Conservation (phyloP, 2,329 filamentous ascomycete species). For the Ophiobolus disseminans region DNA sequence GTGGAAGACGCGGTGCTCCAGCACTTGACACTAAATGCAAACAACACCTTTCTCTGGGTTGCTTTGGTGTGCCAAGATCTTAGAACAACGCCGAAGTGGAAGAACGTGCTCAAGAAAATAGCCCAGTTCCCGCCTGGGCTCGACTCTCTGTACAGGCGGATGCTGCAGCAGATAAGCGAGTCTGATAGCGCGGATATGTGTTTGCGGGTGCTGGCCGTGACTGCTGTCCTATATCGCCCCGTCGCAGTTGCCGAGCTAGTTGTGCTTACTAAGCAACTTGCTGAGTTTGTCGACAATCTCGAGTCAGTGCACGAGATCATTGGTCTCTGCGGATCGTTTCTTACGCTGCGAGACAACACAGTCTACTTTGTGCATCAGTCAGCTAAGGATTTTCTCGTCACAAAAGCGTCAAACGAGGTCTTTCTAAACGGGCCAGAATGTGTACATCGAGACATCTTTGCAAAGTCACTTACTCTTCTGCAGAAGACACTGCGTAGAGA, state of each 20-base stretch:
- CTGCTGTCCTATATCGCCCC: slow-evolving; percentile 46
- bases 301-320: slow-evolving; percentile 39
- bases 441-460: slow-evolving; percentile 21
- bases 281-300: slow-evolving; percentile 10
- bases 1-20: slow-evolving; percentile 30
- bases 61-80: slow-evolving; percentile 45
- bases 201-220: slow-evolving; percentile 45
- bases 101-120: slow-evolving; percentile 22
- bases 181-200: slow-evolving; percentile 42
- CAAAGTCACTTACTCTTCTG: slow-evolving; percentile 39
- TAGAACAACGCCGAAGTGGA: slow-evolving; percentile 17
- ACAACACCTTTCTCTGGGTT: slow-evolving; percentile 46
- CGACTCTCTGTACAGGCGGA: slow-evolving; percentile 48
- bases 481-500: slow-evolving; percentile 28
- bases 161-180: slow-evolving; percentile 45
- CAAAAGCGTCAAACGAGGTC: slow-evolving; percentile 27
- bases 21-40: slow-evolving; percentile 41
- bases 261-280: slow-evolving; percentile 23
- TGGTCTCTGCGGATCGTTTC: not conserved
- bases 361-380: slow-evolving; percentile 52
- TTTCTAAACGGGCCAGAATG: slow-evolving; percentile 35
- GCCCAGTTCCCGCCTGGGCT: slow-evolving; percentile 47
- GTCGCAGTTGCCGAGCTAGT: slow-evolving; percentile 48
- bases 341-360: slow-evolving; percentile 10
- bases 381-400: slow-evolving; percentile 52